Percentiles rank a stretch among this genome's conserved stretches.
Evolutionary conservation across 2,329 filamentous ascomycete genomes (phyloP).

Genomic region (Trichoderma guizhouense): DNA sequence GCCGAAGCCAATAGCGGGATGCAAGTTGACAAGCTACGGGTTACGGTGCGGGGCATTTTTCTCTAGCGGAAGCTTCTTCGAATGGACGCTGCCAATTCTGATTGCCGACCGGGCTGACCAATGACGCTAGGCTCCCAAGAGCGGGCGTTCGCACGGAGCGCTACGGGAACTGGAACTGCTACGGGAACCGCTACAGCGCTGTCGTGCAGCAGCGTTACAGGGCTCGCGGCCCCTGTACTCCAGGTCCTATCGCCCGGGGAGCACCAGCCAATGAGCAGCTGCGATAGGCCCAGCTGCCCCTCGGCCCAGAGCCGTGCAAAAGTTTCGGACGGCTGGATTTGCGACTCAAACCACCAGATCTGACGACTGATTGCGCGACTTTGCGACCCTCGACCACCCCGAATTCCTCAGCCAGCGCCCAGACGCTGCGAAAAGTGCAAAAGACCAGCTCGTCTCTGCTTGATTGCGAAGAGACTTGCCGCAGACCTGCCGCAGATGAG

Average conservation of each 20-base stretch:
- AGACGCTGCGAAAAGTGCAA: not conserved
- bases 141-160: not conserved
- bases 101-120: not conserved
- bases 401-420: not conserved
- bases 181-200: conserved; percentile 2
- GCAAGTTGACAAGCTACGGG: not conserved
- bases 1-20: not conserved
- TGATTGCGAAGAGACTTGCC: not conserved
- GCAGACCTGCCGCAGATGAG: conserved; percentile 41
- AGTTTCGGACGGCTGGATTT: conserved; percentile 19
- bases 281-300: not conserved
- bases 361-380: conserved; percentile 6
- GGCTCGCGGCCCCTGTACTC: not conserved
- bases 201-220: conserved; percentile 5
- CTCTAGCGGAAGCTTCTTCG: not conserved
- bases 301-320: conserved; percentile 17
- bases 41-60: not conserved
- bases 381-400: not conserved
- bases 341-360: conserved; percentile 6
- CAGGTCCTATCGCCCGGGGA: not conserved
- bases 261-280: conserved; percentile 12
- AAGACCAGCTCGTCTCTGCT: not conserved
- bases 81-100: not conserved
- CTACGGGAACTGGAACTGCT: not conserved
- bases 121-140: not conserved